Evolutionary conservation across 2,329 filamentous ascomycete species (phyloP), one percentile per base, ranked within the genome.

Genomic region (Boeremia exigua): DNA sequence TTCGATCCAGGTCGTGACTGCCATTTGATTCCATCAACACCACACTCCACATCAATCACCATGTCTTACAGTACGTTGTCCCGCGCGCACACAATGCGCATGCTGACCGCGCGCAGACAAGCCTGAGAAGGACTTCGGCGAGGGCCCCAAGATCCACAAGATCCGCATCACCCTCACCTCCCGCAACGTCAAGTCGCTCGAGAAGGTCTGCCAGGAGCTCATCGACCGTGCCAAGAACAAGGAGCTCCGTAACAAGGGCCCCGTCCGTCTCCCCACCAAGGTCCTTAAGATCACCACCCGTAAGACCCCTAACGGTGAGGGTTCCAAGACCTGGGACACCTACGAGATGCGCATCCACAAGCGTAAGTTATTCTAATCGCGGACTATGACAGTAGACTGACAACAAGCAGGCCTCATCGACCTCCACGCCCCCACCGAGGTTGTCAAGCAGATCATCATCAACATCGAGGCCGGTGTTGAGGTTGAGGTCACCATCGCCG

Each of bases 271-370:
- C 75, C 92, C 95, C 75, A 97, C 93, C 85, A 96, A 97, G 89
- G 91, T 87, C 80, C 87, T 98, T 76, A 92, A 95, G 86, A 88
- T 96, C 86, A 92, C 91, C 79, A 96, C 95, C 86, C 90, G 95
- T 78, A 99, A 99, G 90, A 98, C 95, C 68, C 95, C 95, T 80
- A 95, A 91, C 84, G 95, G 95, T 90, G 95, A 99, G 88, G 95
- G 95, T 84, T 96, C 90, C 82, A 99, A 99, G 92, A 99, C 95
- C 78, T 99, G 95, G 95, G 95, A 98, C 81, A 88, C 86, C 81
- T 99, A 86, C 82, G 94, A 99, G 89, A 96, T 99, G 92, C 90
- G 94, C 84, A 96, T 97, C 80, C 92, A 97, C 88, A 97, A 97
- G 90, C 90, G 93, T 67, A 56, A 56, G 61, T 60, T 15, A 43